phyloP scores from a whole-genome alignment of 495 filamentous ascomycete genomes.

The Xylaria grammica region DNA sequence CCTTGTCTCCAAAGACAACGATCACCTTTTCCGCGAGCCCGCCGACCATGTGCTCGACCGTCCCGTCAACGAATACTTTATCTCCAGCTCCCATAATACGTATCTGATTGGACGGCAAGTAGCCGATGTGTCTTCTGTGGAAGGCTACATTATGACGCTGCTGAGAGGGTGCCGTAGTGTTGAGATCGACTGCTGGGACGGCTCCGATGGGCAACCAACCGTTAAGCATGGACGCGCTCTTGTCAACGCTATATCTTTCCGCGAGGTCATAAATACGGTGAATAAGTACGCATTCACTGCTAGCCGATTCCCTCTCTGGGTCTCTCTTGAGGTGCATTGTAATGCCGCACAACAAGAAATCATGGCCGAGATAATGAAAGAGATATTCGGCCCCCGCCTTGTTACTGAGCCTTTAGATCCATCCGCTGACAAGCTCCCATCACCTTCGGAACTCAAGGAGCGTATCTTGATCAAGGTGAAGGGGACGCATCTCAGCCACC shows the following conservation, averaged over 20 bases:
- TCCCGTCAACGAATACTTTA: conserved; percentile 96
- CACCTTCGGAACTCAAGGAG: conserved; percentile 81
- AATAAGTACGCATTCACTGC: conserved; percentile 88
- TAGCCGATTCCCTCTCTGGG: conserved; percentile 82
- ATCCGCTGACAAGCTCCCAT: conserved; percentile 70
- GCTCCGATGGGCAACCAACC: conserved; percentile 79
- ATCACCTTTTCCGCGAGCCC: conserved; percentile 61
- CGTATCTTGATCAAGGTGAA: conserved; percentile 95
- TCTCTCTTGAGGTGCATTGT: conserved; percentile 97
- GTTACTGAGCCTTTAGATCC: conserved; percentile 74
- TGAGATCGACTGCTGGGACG: conserved; percentile 98
- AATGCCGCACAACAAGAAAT: conserved; percentile 76
- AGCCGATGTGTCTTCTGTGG: conserved; percentile 84
- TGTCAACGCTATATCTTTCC: conserved; percentile 84
- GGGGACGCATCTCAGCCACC: conserved; percentile 53
- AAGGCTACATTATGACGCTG: conserved; percentile 91
- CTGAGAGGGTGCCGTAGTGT: conserved; percentile 90
- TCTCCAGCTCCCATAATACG: conserved; percentile 98
- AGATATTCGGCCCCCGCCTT: conserved; percentile 77
- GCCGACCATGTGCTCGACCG: conserved; percentile 69
- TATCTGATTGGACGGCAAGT: conserved; percentile 93
- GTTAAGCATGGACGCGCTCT: conserved; percentile 91
- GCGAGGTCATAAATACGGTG: conserved; percentile 89
- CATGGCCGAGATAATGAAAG: conserved; percentile 91
- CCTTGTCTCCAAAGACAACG: conserved; percentile 75